Percentiles rank a stretch among this genome's conserved stretches.
Evolutionary conservation across 2,329 filamentous ascomycete species (phyloP).

Genomic region (Harringtonia aguacate): DNA sequence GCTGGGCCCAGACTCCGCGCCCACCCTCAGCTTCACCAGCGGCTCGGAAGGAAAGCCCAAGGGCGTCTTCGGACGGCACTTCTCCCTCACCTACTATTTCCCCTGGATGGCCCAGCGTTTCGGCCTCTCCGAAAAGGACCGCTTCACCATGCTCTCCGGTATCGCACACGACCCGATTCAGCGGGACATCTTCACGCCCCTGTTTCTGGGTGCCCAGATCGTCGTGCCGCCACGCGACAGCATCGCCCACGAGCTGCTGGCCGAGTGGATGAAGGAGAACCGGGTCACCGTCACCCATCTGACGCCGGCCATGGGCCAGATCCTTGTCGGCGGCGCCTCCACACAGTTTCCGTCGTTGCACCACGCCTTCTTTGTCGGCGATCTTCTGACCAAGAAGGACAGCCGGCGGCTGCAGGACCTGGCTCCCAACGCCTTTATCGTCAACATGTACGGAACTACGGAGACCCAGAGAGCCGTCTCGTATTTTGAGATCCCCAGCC

Average conservation of each 20-base stretch:
- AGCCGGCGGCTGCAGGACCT: slow-evolving; percentile 66
- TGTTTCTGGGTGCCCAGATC: slow-evolving; percentile 74
- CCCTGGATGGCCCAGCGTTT: slow-evolving; percentile 89
- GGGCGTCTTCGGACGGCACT: slow-evolving; percentile 81
- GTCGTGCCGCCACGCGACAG: slow-evolving; percentile 71
- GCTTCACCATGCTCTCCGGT: slow-evolving; percentile 74
- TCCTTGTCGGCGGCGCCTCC: slow-evolving; percentile 74
- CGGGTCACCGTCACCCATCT: slow-evolving; percentile 73
- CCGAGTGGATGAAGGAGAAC: slow-evolving; percentile 77
- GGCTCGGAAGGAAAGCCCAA: slow-evolving; percentile 75
- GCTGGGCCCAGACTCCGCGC: slow-evolving; percentile 76
- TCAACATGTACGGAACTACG: slow-evolving; percentile 84
- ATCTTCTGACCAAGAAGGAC: slow-evolving; percentile 77
- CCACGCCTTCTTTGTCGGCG: slow-evolving; percentile 82
- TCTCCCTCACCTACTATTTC: slow-evolving; percentile 75
- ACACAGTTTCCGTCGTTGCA: slow-evolving; percentile 69
- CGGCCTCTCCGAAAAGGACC: slow-evolving; percentile 56
- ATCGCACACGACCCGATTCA: slow-evolving; percentile 52
- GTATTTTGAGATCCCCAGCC: slow-evolving; percentile 68
- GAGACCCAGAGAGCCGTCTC: slow-evolving; percentile 74
- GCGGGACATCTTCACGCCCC: slow-evolving; percentile 76
- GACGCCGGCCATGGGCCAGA: slow-evolving; percentile 94
- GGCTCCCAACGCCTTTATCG: slow-evolving; percentile 62
- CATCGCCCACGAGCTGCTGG: slow-evolving; percentile 75
- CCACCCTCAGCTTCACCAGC: slow-evolving; percentile 64